Evolutionary conservation across 495 filamentous ascomycete genomes (phyloP).

Genomic region (Hypoxylon cercidicola): DNA sequence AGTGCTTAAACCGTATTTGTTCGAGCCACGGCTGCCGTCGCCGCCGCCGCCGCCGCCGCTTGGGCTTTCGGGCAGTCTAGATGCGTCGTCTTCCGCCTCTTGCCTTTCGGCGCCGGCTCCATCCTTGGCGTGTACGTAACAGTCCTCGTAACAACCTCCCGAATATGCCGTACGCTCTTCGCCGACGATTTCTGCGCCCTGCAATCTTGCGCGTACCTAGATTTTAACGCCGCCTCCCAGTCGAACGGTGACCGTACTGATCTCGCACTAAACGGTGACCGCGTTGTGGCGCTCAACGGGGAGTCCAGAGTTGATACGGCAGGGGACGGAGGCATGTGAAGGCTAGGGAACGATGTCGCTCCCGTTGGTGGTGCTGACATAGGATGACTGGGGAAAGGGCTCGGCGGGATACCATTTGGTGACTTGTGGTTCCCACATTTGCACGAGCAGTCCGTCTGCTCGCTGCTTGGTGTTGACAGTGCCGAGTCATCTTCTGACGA

Average conservation of each 20-base stretch:
- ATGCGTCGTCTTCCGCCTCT: slow-evolving; percentile 68
- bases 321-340: slow-evolving; percentile 70
- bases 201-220: slow-evolving; percentile 56
- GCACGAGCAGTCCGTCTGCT: slow-evolving; percentile 63
- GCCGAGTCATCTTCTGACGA: slow-evolving; percentile 49
- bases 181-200: slow-evolving; percentile 58
- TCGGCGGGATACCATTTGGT: slow-evolving; percentile 47
- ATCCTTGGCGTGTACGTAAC: slow-evolving; percentile 78
- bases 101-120: slow-evolving; percentile 78
- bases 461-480: slow-evolving; percentile 63
- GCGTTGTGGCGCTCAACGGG: slow-evolving; percentile 54
- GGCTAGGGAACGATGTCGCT: slow-evolving; percentile 57
- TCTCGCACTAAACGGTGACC: slow-evolving; percentile 62
- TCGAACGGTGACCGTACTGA: slow-evolving; percentile 68
- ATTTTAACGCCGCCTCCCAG: slow-evolving; percentile 67
- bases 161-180: slow-evolving; percentile 65
- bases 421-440: slow-evolving; percentile 62
- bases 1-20: slow-evolving; percentile 27
- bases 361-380: slow-evolving; percentile 68
- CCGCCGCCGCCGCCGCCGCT: slow-evolving; percentile 32
- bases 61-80: slow-evolving; percentile 39
- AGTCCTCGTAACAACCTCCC: slow-evolving; percentile 78
- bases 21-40: slow-evolving; percentile 27
- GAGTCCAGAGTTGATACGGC: slow-evolving; percentile 60
- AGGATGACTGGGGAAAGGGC: slow-evolving; percentile 60